phyloP scores from a whole-genome alignment of 768 basidiomycete species.

The Tulasnella sp. region DNA sequence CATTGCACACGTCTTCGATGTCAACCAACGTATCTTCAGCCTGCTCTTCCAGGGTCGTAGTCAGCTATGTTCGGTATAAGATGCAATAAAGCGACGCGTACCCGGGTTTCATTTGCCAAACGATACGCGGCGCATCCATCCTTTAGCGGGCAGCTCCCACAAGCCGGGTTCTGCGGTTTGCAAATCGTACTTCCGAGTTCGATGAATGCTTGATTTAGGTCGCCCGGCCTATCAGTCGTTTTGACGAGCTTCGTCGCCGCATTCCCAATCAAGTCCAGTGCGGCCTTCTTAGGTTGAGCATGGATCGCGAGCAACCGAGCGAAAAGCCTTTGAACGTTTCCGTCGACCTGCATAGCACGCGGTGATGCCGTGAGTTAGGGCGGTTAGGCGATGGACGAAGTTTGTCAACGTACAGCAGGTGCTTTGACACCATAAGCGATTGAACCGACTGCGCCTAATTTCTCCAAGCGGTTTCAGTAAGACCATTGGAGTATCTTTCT shows the following conservation, averaged over 20 bases:
- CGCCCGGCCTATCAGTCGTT: constrained; percentile 48
- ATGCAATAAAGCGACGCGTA: too few species aligned
- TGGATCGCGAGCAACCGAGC: constrained; percentile 75
- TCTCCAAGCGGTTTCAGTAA: neutral
- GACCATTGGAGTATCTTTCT: neutral
- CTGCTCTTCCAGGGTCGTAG: constrained; percentile 11
- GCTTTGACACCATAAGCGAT: constrained; percentile 79
- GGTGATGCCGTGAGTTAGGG: neutral
- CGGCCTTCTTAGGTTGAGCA: constrained; percentile 69
- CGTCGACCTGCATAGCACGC: constrained; percentile 44
- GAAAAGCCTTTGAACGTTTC: constrained; percentile 79
- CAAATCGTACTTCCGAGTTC: constrained; percentile 92
- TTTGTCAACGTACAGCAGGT: constrained; percentile 67
- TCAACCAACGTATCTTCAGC: constrained; percentile 30
- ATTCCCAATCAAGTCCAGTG: constrained; percentile 73
- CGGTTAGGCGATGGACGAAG: neutral
- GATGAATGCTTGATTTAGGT: constrained; percentile 88
- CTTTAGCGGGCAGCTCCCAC: constrained; percentile 58
- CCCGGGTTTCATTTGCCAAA: neutral
- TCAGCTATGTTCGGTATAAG: neutral
- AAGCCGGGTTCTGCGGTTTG: constrained; percentile 70
- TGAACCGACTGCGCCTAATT: constrained; percentile 37
- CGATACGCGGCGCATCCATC: constrained; percentile 56
- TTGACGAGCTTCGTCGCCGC: constrained; percentile 62
- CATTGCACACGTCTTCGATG: constrained; percentile 64